A percentile compares a stretch with the other conserved stretches of the same genome.
phyloP scores from a whole-genome alignment of 2,329 filamentous ascomycete species.

The Neocatenulostroma microsporum region DNA sequence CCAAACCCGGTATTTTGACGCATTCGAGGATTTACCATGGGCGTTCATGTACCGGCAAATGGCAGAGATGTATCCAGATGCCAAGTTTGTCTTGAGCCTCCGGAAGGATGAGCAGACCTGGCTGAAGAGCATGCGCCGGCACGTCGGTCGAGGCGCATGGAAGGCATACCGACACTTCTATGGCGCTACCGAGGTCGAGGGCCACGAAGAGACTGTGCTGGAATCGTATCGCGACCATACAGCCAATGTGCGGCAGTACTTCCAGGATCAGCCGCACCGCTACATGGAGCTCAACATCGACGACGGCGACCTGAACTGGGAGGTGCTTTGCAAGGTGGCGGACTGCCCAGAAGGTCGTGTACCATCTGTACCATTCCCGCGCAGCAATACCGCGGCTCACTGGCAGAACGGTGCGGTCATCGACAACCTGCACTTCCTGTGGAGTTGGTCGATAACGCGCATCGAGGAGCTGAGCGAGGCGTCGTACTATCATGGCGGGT shows the following conservation, averaged over 20 bases:
- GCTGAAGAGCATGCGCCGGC: slow-evolving; percentile 22
- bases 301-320: slow-evolving; percentile 15
- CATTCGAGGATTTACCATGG: slow-evolving; percentile 27
- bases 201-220: slow-evolving; percentile 15
- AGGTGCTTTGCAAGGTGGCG: slow-evolving; percentile 12
- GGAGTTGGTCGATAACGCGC: slow-evolving; percentile 23
- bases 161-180: slow-evolving; percentile 15
- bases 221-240: slow-evolving; percentile 17
- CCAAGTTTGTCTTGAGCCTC: slow-evolving; percentile 25
- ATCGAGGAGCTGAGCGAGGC: slow-evolving; percentile 19
- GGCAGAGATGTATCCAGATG: slow-evolving; percentile 21
- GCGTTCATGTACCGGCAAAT: slow-evolving; percentile 24
- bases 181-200: slow-evolving; percentile 13
- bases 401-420: slow-evolving; percentile 21
- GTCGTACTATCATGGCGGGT: slow-evolving; percentile 18
- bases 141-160: slow-evolving; percentile 23
- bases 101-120: slow-evolving; percentile 24
- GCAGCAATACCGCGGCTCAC: slow-evolving; percentile 20
- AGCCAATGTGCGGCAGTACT: slow-evolving; percentile 12
- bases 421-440: slow-evolving; percentile 17
- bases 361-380: slow-evolving; percentile 12
- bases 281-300: slow-evolving; percentile 15
- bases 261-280: slow-evolving; percentile 12
- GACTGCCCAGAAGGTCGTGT: slow-evolving; percentile 9
- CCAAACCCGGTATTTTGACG: slow-evolving; percentile 23